Percentiles rank a stretch among this genome's conserved stretches.
Evolutionary conservation across 345 rosid genomes (phyloP).

Genomic region (Aquilaria sinensis): DNA sequence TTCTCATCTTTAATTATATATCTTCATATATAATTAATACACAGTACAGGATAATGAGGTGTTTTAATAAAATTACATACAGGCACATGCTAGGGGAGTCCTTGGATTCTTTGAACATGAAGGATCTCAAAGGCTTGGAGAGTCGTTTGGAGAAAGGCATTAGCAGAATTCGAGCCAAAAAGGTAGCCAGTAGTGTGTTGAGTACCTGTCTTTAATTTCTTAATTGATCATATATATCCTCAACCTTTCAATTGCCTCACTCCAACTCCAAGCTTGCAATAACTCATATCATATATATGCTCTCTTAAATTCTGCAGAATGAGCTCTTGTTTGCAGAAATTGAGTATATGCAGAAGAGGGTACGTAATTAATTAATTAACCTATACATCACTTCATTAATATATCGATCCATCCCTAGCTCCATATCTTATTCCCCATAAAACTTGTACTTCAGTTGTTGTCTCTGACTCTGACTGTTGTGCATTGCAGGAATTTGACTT

Average conservation of each 20-base stretch:
- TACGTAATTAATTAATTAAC: conserved; percentile 14
- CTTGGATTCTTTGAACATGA: conserved; percentile 57
- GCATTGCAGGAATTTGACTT: conserved; percentile 62
- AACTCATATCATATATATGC: background rate
- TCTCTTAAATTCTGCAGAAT: conserved; percentile 41
- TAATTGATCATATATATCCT: background rate
- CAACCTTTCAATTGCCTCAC: background rate
- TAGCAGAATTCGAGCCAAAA: conserved; percentile 77
- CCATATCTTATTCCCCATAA: no score
- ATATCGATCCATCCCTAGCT: no score
- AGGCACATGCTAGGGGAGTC: conserved; percentile 90
- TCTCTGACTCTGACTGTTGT: no score
- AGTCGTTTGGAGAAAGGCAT: conserved; percentile 85
- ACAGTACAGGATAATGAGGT: background rate
- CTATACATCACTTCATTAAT: no score
- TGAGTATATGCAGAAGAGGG: conserved; percentile 85
- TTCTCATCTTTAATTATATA: background rate
- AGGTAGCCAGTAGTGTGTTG: conserved; percentile 34
- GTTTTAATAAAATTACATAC: conserved; percentile 7
- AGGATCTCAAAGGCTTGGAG: conserved; percentile 88
- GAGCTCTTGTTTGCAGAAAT: conserved; percentile 83
- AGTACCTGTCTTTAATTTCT: background rate
- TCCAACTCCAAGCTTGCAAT: background rate
- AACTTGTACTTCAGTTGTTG: no score
- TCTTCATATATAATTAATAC: background rate